A percentile compares a stretch with the other conserved stretches of the same genome.
Evolutionary conservation across 352 stramenopile genomes (phyloP).

Genomic region (Phytophthora hybrid): DNA sequence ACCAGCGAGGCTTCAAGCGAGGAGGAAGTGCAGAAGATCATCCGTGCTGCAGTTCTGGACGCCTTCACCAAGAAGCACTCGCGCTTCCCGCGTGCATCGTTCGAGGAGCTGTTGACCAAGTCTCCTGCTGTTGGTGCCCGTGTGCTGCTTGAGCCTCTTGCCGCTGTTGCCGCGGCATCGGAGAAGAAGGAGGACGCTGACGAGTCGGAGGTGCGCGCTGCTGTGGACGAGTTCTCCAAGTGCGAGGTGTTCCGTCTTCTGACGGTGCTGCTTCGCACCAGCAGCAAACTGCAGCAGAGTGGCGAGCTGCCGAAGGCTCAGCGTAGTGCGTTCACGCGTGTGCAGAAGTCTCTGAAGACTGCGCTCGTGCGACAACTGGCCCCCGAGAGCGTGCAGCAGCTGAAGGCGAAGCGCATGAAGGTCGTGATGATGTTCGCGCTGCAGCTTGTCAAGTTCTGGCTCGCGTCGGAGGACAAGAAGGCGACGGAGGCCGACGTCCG

Average conservation of each 20-base stretch:
- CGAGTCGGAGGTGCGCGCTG: conserved; percentile 26
- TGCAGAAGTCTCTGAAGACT: conserved; percentile 47
- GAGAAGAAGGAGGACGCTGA: conserved; percentile 38
- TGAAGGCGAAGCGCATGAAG: conserved; percentile 86
- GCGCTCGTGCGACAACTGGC: conserved; percentile 59
- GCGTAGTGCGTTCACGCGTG: conserved; percentile 43
- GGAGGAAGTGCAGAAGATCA: conserved; percentile 41
- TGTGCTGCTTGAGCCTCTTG: conserved; percentile 65
- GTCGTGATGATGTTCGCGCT: conserved; percentile 68
- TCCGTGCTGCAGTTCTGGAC: conserved; percentile 50
- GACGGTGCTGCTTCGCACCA: conserved; percentile 59
- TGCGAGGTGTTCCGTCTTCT: conserved; percentile 82
- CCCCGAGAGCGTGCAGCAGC: conserved; percentile 47
- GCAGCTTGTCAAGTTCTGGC: conserved; percentile 75
- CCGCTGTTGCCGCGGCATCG: conserved; percentile 49
- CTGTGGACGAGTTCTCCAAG: conserved; percentile 81
- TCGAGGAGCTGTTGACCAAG: conserved; percentile 75
- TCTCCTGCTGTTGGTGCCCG: conserved; percentile 58
- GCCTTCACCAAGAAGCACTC: conserved; percentile 88
- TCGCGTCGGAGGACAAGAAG: conserved; percentile 32
- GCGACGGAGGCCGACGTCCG: conserved; percentile 34
- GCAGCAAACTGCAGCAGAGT: conserved; percentile 35
- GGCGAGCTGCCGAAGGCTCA: conserved; percentile 37
- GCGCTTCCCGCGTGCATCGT: conserved; percentile 71
- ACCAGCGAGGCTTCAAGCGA: conserved; percentile 23